Base-by-base conservation (phyloP, 495 filamentous ascomycete genomes). In the Glutinoglossum americanum region DNA sequence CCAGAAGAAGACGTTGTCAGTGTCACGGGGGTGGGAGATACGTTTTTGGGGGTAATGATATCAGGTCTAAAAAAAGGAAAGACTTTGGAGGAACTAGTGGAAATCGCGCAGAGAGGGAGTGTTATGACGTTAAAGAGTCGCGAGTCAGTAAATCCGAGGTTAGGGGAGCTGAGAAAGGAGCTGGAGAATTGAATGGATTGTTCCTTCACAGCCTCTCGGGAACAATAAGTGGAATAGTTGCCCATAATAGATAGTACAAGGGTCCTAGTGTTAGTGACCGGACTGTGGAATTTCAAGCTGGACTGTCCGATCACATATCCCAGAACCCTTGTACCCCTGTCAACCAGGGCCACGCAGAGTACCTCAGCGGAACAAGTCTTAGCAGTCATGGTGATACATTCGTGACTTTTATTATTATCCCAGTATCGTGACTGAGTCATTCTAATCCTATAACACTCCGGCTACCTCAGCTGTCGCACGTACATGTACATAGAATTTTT, bases 11-110 rank as follows among this genome's bases (percentile, higher is more conserved):
- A 87, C 30, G 73, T 94, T 4, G 81, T 90, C 13, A 90, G 85
- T 60, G 92, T 96, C 13, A 98, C 96, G 65, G 92, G 89, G 0
- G 89, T 87, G 0, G 92, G 92, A 5, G 92, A 98, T 70, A 97
- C 92, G 0, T 86, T 96, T 61, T 70, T 92, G 1, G 92, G 90
- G 3, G 83, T 86, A 17, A 44, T 94, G 33, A 70, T 94, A 25
- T 81, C 87, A 0, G 84, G 84, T 23, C 64, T 84, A 62, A 71
- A 73, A 8, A 64, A 45, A 56, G 54, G 49, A 21, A 53, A 53
- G 17, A 53, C 25, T 27, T 21, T 49, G 13, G 56, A 58, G 39
- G 44, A 49, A 15, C 25, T 58, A 8, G 37, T 58, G 35, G 44
- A 45, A 27, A 6, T 58, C 1, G 56, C 41, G 11, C 56, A 58